phyloP scores from a whole-genome alignment of 2,329 filamentous ascomycete species.

The Fusarium succisae region DNA sequence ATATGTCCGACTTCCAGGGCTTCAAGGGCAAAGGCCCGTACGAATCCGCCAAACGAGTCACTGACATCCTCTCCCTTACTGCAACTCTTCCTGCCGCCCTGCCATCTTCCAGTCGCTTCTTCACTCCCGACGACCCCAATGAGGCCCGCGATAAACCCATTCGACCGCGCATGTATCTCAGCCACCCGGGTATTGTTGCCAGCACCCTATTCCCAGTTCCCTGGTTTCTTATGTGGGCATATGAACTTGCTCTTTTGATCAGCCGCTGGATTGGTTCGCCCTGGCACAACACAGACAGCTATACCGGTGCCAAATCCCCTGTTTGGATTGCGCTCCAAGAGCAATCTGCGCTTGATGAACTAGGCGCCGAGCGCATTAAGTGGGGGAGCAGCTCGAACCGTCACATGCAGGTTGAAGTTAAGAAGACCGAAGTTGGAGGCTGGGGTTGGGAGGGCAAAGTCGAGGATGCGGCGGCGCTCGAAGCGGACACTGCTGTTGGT shows the following conservation, averaged over 20 bases:
- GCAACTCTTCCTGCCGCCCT: conserved; percentile 71
- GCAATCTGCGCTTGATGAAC: conserved; percentile 67
- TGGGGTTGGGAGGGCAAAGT: conserved; percentile 78
- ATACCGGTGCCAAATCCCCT: conserved; percentile 78
- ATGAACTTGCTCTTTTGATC: conserved; percentile 74
- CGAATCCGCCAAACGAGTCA: conserved; percentile 87
- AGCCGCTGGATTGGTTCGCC: conserved; percentile 83
- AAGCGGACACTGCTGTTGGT: conserved; percentile 56
- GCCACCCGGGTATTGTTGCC: conserved; percentile 87
- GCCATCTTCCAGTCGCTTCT: conserved; percentile 66
- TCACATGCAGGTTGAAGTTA: conserved; percentile 67
- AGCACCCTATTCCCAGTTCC: conserved; percentile 83
- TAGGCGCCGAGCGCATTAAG: conserved; percentile 69
- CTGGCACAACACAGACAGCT: conserved; percentile 84
- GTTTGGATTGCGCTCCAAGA: conserved; percentile 81
- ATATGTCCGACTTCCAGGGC: conserved; percentile 79
- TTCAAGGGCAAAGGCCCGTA: conserved; percentile 73
- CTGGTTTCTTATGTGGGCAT: conserved; percentile 73
- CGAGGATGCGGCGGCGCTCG: conserved; percentile 54
- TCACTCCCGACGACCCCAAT: conserved; percentile 49
- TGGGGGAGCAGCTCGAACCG: conserved; percentile 82
- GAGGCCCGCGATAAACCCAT: conserved; percentile 38
- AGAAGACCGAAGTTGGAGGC: conserved; percentile 83
- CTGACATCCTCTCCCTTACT: conserved; percentile 83
- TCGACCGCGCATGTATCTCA: conserved; percentile 74